Percentiles rank a stretch among this genome's conserved stretches.
phyloP scores from a whole-genome alignment of 2,329 filamentous ascomycete genomes.

The Lomentospora prolificans region DNA sequence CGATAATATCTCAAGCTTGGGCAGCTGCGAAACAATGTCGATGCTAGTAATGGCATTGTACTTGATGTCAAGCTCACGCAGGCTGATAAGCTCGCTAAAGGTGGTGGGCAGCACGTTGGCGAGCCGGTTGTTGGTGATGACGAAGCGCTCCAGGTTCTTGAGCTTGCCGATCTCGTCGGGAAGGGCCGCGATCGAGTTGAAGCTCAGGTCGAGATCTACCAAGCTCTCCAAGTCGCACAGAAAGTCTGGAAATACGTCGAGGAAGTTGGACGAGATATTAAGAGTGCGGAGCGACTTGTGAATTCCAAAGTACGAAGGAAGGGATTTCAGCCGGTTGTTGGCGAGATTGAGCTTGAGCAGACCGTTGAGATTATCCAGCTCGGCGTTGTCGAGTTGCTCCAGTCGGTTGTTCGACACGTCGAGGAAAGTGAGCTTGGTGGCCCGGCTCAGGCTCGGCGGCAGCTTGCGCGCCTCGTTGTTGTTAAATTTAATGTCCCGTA shows the following conservation, averaged over 20 bases:
- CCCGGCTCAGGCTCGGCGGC: constrained; percentile 73
- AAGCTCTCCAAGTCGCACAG: constrained; percentile 73
- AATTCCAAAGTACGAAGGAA: constrained; percentile 73
- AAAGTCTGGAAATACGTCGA: constrained; percentile 76
- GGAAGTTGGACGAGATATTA: constrained; percentile 88
- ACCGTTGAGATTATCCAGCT: constrained; percentile 63
- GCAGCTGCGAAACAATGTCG: constrained; percentile 74
- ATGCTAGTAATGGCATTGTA: constrained; percentile 88
- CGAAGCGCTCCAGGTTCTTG: constrained; percentile 72
- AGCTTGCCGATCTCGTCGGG: constrained; percentile 72
- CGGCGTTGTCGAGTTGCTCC: constrained; percentile 76
- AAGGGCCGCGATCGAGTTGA: constrained; percentile 76
- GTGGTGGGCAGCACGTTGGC: constrained; percentile 62
- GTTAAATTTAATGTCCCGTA: constrained; percentile 91
- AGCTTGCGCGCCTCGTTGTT: constrained; percentile 86
- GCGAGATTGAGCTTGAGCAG: constrained; percentile 85
- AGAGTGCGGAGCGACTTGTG: constrained; percentile 73
- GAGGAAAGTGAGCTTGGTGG: constrained; percentile 72
- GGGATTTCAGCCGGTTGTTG: constrained; percentile 75
- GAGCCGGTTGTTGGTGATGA: constrained; percentile 92
- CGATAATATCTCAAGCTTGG: constrained; percentile 77
- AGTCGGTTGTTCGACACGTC: constrained; percentile 93
- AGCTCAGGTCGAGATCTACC: constrained; percentile 91
- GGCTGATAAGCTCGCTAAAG: constrained; percentile 62
- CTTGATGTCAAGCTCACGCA: constrained; percentile 88